These are phyloP conservation scores for Petunia hybrid DNA, from an alignment of 305 asterid genomes.

Conservation along the genomic window DNA sequence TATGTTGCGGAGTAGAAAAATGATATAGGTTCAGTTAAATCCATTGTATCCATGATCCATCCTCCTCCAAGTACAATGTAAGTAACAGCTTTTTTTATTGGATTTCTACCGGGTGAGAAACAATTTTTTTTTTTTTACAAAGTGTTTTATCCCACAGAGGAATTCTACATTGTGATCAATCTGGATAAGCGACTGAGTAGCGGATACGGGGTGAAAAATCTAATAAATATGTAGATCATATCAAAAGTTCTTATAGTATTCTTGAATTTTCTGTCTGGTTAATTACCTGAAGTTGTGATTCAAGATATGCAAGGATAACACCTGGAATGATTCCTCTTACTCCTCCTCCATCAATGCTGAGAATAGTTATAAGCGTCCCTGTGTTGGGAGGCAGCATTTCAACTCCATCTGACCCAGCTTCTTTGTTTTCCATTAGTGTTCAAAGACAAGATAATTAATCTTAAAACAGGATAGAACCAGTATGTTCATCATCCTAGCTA, in stretches of 20 bases:
- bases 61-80: too few species aligned
- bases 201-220: not conserved
- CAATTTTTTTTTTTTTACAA: too few species aligned
- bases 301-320: conserved; percentile 55
- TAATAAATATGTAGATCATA: too few species aligned
- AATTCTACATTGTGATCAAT: too few species aligned
- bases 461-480: not conserved
- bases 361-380: conserved; percentile 60
- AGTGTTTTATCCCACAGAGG: too few species aligned
- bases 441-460: not conserved
- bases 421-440: conserved; percentile 40
- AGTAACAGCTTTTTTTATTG: too few species aligned
- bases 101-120: too few species aligned
- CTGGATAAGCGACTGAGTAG: too few species aligned
- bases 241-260: not conserved
- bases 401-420: not conserved
- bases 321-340: conserved; percentile 73
- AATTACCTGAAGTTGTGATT: conserved; percentile 66
- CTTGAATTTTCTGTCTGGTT: not conserved
- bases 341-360: conserved; percentile 75
- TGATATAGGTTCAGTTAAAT: too few species aligned
- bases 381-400: conserved; percentile 46
- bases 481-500: too few species aligned
- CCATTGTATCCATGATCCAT: too few species aligned
- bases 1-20: too few species aligned